These are phyloP conservation scores for Puccinia horiana DNA, from an alignment of 1,284 basidiomycete genomes.

Conservation along the genomic window DNA sequence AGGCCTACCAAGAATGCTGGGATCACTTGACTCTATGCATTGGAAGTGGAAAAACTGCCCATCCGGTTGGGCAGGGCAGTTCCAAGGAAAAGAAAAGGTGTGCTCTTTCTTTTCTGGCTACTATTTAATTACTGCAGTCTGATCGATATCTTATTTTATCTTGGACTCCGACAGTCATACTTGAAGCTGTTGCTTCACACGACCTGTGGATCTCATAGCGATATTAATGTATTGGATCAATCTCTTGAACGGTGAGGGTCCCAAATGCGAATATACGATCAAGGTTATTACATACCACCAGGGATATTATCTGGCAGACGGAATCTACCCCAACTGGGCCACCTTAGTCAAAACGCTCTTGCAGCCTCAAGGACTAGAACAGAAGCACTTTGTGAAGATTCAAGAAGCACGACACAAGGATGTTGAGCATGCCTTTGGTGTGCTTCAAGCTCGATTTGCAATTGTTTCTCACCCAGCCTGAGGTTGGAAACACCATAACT, in stretches of 20 bases:
- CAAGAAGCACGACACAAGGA: neutral
- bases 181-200: neutral
- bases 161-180: neutral
- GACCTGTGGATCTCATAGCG: slow-evolving; percentile 26
- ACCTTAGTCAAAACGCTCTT: neutral
- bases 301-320: slow-evolving; percentile 1
- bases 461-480: neutral
- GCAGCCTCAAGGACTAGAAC: neutral
- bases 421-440: neutral
- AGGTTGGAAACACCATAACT: neutral
- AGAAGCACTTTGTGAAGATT: neutral
- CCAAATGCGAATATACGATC: neutral
- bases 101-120: neutral
- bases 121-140: too few relatives aligned
- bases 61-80: slow-evolving; percentile 10
- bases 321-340: slow-evolving; percentile 17
- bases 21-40: slow-evolving; percentile 16
- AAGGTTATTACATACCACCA: neutral
- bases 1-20: slow-evolving; percentile 19
- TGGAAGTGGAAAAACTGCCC: slow-evolving; percentile 40
- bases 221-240: slow-evolving; percentile 33
- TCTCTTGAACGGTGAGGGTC: neutral
- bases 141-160: neutral
- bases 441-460: neutral
- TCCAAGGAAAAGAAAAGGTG: slow-evolving; percentile 31